Evolutionary conservation across 1,139 yeast genomes (phyloP).

Genomic region (Eremothecium cymbalariae): DNA sequence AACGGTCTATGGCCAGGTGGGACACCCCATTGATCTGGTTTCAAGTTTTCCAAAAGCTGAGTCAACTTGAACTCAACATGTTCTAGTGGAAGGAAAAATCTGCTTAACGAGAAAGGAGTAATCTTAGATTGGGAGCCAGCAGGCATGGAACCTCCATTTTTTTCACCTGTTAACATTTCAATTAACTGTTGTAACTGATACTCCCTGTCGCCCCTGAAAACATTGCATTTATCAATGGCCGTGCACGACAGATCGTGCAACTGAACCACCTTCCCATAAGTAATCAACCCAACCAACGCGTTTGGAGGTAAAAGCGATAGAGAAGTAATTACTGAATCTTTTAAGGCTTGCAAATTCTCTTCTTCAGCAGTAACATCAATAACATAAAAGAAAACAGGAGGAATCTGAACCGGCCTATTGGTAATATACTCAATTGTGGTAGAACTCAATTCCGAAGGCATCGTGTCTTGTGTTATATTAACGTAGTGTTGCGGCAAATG

Average conservation of each 20-base stretch:
- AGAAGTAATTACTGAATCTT: conserved; percentile 76
- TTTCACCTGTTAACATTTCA: conserved; percentile 58
- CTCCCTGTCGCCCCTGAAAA: conserved; percentile 90
- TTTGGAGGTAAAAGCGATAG: conserved; percentile 85
- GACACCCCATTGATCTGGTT: conserved; percentile 88
- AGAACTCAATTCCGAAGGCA: conserved; percentile 80
- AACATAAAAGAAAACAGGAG: conserved; percentile 89
- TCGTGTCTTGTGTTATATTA: conserved; percentile 70
- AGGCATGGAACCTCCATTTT: conserved; percentile 19
- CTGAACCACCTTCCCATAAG: conserved; percentile 92
- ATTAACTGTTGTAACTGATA: conserved; percentile 67
- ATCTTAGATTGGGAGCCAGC: conserved; percentile 26
- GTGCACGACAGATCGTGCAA: conserved; percentile 85
- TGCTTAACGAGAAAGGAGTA: conserved; percentile 43
- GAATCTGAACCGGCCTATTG: conserved; percentile 78
- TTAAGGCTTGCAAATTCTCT: conserved; percentile 82
- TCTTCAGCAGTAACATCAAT: conserved; percentile 93
- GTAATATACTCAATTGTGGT: conserved; percentile 91
- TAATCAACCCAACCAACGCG: conserved; percentile 83
- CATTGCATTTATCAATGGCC: conserved; percentile 69
- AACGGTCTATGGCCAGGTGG: conserved; percentile 81
- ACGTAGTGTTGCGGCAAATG: conserved; percentile 87
- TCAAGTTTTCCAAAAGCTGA: conserved; percentile 67
- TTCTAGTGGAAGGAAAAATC: conserved; percentile 80
- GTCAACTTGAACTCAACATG: conserved; percentile 84